phyloP scores from a whole-genome alignment of 225 moss, liverwort and hornwort species.

The Marchantia polymorpha region DNA sequence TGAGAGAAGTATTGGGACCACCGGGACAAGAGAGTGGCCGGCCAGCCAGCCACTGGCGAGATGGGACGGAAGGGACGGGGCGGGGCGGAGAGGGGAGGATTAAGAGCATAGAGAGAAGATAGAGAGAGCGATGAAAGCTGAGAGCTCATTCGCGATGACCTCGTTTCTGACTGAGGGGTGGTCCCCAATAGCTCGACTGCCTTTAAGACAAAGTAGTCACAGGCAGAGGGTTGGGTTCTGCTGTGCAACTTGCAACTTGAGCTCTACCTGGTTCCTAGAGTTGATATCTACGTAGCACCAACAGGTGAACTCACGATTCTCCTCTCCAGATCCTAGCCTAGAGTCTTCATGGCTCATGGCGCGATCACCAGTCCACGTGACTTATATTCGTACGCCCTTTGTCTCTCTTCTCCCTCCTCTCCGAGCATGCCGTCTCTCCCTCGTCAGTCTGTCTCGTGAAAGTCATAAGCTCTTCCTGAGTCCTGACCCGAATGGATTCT shows the following conservation, averaged over 20 bases:
- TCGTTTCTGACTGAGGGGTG: constrained; percentile 15
- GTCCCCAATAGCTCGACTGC: constrained; percentile 12
- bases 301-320: constrained; percentile 13
- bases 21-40: constrained; percentile 4
- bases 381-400: constrained; percentile 6
- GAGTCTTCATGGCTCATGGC: neutral
- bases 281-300: neutral
- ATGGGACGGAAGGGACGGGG: neutral
- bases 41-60: constrained; percentile 6
- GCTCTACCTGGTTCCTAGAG: neutral
- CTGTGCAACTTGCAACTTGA: constrained; percentile 20
- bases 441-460: neutral
- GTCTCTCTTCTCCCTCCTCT: neutral
- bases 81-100: neutral
- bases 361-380: constrained; percentile 7
- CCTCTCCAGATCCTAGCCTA: constrained; percentile 8
- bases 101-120: constrained; percentile 8
- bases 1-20: constrained; percentile 19
- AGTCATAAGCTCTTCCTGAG: constrained; percentile 1
- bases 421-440: neutral
- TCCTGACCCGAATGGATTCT: neutral
- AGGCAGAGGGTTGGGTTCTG: neutral
- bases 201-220: constrained; percentile 22
- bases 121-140: constrained; percentile 15
- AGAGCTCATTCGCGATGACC: constrained; percentile 9